Evolutionary conservation across 306 rosid genomes (phyloP).

Genomic region (Sindora glabra): DNA sequence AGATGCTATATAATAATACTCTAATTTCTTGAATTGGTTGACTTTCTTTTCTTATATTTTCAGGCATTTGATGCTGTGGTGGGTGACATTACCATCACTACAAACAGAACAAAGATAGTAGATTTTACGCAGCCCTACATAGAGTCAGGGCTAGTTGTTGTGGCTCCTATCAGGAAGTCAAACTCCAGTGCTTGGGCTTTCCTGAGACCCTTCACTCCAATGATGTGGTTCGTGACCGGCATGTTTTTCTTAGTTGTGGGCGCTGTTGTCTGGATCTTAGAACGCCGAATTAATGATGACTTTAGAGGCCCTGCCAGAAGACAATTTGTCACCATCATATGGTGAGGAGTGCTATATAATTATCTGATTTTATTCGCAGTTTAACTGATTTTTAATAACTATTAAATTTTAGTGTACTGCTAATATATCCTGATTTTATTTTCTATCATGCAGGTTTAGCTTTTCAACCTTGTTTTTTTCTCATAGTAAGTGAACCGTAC

Average conservation of each 20-base stretch:
- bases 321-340: no score
- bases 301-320: conserved; percentile 68
- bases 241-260: conserved; percentile 54
- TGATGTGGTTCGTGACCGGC: conserved; percentile 69
- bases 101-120: conserved; percentile 59
- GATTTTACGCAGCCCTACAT: conserved; percentile 81
- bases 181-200: conserved; percentile 73
- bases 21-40: not conserved
- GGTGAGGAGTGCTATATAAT: conserved; percentile 21
- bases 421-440: no score
- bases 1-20: no score
- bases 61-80: conserved; percentile 62
- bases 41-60: not conserved
- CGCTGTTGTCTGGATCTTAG: conserved; percentile 69
- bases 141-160: no score
- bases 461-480: conserved; percentile 66
- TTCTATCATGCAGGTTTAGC: conserved; percentile 76
- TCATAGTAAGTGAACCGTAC: conserved; percentile 48
- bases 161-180: conserved; percentile 46
- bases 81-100: conserved; percentile 70
- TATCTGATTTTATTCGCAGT: no score
- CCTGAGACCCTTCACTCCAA: conserved; percentile 55
- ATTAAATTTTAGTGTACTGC: not conserved
- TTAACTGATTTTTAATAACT: no score
- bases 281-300: conserved; percentile 62